These are phyloP conservation scores for Lecanicillium sp. DNA, from an alignment of 2,329 filamentous ascomycete species.

Conservation along the genomic window DNA sequence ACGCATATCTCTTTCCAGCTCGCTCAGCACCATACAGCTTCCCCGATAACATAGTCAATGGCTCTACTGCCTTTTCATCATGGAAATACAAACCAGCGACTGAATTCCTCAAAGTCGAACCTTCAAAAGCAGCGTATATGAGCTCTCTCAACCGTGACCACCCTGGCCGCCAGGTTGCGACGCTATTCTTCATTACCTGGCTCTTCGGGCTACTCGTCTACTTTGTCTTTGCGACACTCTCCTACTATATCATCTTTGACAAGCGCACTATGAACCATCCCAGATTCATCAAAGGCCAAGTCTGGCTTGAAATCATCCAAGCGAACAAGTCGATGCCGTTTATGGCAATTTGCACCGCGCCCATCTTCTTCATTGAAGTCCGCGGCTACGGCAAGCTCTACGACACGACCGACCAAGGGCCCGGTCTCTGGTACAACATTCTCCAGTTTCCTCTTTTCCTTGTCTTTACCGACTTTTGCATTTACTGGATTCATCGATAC, in stretches of 20 bases:
- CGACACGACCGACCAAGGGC: constrained; percentile 66
- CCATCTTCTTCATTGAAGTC: constrained; percentile 76
- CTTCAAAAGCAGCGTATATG: constrained; percentile 68
- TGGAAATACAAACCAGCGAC: constrained; percentile 70
- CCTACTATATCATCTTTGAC: constrained; percentile 86
- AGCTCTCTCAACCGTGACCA: constrained; percentile 74
- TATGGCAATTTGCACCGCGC: constrained; percentile 75
- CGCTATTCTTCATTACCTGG: constrained; percentile 82
- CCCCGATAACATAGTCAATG: constrained; percentile 40
- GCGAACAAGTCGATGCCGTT: constrained; percentile 67
- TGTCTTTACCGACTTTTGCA: constrained; percentile 71
- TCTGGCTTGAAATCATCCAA: constrained; percentile 76
- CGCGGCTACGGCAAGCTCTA: constrained; percentile 83
- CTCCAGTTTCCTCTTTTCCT: constrained; percentile 80
- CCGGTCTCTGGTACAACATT: constrained; percentile 68
- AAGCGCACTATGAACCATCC: constrained; percentile 83
- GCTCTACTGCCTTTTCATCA: constrained; percentile 44
- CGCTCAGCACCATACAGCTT: constrained; percentile 44
- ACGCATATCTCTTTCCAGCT: constrained; percentile 61
- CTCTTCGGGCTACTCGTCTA: constrained; percentile 79
- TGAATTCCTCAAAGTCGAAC: constrained; percentile 58
- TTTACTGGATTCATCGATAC: constrained; percentile 78
- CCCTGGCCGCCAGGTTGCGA: constrained; percentile 62
- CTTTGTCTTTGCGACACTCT: constrained; percentile 74
- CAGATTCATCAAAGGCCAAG: constrained; percentile 91